These are phyloP conservation scores for Fusarium albosuccineum DNA, from an alignment of 2,329 filamentous ascomycete species.

Conservation along the genomic window DNA sequence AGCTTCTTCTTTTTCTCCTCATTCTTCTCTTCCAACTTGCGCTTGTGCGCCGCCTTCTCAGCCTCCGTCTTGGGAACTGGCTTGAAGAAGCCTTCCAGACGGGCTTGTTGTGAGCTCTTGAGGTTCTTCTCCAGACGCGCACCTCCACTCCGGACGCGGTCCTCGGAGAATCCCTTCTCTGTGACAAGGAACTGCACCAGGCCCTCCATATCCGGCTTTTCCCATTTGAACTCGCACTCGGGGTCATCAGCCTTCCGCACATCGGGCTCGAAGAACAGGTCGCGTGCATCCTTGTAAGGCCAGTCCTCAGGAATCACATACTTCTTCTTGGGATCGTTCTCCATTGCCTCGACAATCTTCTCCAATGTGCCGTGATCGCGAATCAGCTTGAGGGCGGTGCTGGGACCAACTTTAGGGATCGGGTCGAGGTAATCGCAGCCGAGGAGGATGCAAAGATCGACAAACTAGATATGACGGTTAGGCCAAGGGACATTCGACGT, in stretches of 20 bases:
- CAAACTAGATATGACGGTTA: constrained; percentile 72
- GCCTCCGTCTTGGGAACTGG: constrained; percentile 87
- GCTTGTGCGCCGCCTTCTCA: constrained; percentile 86
- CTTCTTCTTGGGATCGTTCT: constrained; percentile 82
- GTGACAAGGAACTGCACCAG: constrained; percentile 90
- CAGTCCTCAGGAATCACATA: constrained; percentile 94
- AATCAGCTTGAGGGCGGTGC: constrained; percentile 92
- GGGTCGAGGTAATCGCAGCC: constrained; percentile 98
- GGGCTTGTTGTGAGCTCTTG: constrained; percentile 89
- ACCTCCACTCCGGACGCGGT: constrained; percentile 85
- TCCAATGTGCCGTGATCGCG: constrained; percentile 92
- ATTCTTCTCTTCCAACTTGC: constrained; percentile 92
- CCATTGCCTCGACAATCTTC: constrained; percentile 83
- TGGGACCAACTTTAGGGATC: constrained; percentile 92
- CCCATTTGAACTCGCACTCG: constrained; percentile 98
- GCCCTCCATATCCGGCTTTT: constrained; percentile 89
- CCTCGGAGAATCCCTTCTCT: constrained; percentile 97
- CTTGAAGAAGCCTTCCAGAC: constrained; percentile 98
- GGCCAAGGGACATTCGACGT: background rate
- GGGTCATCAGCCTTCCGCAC: constrained; percentile 86
- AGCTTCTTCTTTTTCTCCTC: constrained; percentile 95
- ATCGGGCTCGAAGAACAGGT: constrained; percentile 92
- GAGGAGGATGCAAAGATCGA: constrained; percentile 96
- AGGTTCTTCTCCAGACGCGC: constrained; percentile 88
- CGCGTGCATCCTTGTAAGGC: constrained; percentile 92